Percentiles rank a stretch among this genome's conserved stretches.
Conservation (phyloP, 1,284 basidiomycete species). For the Trichosporon sp. region DNA sequence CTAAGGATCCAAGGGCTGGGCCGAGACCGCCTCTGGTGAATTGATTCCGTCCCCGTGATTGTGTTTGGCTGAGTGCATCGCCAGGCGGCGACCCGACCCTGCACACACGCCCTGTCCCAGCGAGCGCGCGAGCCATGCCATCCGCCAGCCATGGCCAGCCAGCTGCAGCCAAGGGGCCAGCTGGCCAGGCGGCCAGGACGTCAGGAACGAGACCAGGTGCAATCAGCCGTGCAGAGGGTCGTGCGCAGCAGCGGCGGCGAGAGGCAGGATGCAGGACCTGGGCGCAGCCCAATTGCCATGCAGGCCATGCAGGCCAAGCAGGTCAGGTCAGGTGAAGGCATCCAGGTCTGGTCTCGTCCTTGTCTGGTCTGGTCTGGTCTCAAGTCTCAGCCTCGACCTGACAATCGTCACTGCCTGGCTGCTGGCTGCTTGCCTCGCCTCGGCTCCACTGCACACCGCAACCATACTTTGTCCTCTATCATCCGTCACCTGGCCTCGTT, state of each 20-base stretch:
- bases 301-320: too few relatives aligned
- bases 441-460: background rate
- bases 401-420: background rate
- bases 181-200: background rate
- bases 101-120: background rate
- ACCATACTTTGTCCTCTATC: background rate
- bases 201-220: slow-evolving; percentile 1
- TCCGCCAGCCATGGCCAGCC: too few relatives aligned
- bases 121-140: too few relatives aligned
- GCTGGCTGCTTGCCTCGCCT: background rate
- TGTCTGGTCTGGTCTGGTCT: slow-evolving; percentile 2
- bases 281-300: too few relatives aligned
- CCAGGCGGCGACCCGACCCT: background rate
- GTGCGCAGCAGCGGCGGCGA: too few relatives aligned
- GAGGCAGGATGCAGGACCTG: background rate
- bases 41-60: slow-evolving; percentile 8
- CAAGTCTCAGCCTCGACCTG: slow-evolving; percentile 1
- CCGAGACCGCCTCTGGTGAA: slow-evolving; percentile 1
- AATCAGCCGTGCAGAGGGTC: background rate
- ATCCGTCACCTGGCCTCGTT: background rate
- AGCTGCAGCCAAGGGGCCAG: too few relatives aligned
- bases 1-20: background rate
- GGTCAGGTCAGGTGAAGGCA: background rate
- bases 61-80: background rate
- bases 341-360: background rate